Percentiles rank a stretch among this genome's conserved stretches.
These are phyloP conservation scores for Geotrichum siamense DNA, from an alignment of 1,139 yeast species.

Conservation along the genomic window DNA sequence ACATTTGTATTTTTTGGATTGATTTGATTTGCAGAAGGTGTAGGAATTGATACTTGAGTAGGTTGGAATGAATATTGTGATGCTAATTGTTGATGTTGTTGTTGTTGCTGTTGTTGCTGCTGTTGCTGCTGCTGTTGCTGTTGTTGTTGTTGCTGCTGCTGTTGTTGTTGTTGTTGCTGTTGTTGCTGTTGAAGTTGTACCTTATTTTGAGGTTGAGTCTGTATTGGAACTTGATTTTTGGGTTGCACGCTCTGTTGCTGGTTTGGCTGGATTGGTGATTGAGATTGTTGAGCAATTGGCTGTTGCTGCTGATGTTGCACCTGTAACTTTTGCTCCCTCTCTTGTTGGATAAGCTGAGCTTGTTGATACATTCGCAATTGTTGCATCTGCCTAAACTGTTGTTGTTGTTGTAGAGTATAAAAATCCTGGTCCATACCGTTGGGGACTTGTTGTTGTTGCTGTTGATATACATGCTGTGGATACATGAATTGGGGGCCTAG, in stretches of 20 bases:
- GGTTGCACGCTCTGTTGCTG: constrained; percentile 4
- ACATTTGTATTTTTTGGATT: background rate
- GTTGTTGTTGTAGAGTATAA: constrained; percentile 8
- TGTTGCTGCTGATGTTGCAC: constrained; percentile 7
- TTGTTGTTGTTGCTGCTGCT: constrained; percentile 17
- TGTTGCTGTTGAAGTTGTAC: constrained; percentile 6
- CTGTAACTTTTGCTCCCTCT: too few relatives aligned
- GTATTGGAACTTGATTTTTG: constrained; percentile 9
- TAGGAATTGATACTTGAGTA: too few relatives aligned
- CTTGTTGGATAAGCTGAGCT: constrained; percentile 7
- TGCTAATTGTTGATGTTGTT: background rate
- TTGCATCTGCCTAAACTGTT: constrained; percentile 7
- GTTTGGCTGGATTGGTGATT: too few relatives aligned
- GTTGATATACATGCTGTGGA: constrained; percentile 2
- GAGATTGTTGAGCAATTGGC: too few relatives aligned
- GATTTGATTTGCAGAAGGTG: background rate
- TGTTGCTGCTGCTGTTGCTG: constrained; percentile 22
- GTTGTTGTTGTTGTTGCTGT: constrained; percentile 16
- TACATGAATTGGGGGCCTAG: constrained; percentile 3
- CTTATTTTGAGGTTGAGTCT: background rate
- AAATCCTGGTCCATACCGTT: constrained; percentile 5
- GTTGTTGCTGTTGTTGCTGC: constrained; percentile 3
- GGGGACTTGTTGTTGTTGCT: constrained; percentile 17
- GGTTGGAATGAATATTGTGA: constrained; percentile 4
- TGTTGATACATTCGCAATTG: constrained; percentile 10